Base-by-base conservation (phyloP, 768 basidiomycete genomes). In the Boletus fagicola region DNA sequence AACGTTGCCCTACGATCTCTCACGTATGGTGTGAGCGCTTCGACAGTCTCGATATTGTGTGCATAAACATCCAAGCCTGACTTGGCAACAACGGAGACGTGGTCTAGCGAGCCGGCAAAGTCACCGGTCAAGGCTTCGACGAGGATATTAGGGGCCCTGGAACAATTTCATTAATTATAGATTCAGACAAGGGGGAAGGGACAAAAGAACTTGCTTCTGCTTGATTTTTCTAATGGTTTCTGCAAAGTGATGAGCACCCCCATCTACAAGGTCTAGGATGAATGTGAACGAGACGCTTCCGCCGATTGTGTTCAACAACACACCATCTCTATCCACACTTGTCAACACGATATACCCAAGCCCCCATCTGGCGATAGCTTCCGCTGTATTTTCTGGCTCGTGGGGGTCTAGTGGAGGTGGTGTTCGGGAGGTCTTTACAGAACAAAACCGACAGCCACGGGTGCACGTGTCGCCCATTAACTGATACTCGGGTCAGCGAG, bases 391-490 rank as follows among this genome's bases (percentile, higher is more conserved):
- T 77, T 98, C 97, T 20, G 97, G 97, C 67, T 99, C 97, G 66
- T 97, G 94, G 0, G 91, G 87, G 68, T 99, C 96, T 39, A 99
- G 75, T 8, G 97, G 95, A 30, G 90, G 87, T 10, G 97, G 97
- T 0, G 85, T 70, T 51, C 83, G 80, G 3, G 94, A 94, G 0
- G 97, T 99, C 78, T 97, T 97, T 50, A 99, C 93, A 10, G 95
- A 91, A 67, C 97, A 99, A 69, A 99, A 99, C 53, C 95, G 81
- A 74, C 97, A 99, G 2, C 94, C 97, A 67, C 97, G 86, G 36
- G 97, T 99, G 69, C 97, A 99, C 15, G 94, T 97, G 75, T 98
- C 96, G 10, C 97, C 97, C 97, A 99, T 98, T 15, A 99, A 77
- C 95, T 98, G 62, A 30, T 57, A 24, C 33, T 33, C 5, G 30